Evolutionary conservation across 257 asterid genomes (phyloP), one percentile per base, ranked within the genome.

Genomic region (Ophiorrhiza pumila): DNA sequence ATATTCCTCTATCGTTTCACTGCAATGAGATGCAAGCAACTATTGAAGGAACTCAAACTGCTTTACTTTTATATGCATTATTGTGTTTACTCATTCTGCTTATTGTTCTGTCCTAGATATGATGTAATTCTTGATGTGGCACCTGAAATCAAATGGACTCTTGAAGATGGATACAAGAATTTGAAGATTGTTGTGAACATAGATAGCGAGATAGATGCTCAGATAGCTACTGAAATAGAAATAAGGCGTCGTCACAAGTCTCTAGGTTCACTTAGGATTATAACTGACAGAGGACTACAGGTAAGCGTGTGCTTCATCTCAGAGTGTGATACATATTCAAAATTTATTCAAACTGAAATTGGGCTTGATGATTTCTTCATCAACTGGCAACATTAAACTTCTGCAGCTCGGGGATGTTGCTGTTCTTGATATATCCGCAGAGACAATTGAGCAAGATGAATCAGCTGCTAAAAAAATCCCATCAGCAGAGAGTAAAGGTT

Each of bases 401-500:
- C 66, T 77, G 46, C 84, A 94, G 97, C 74, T 90, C 12, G 97
- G 99, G 22, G 99, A 94, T 88, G 99, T 94, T 39, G 95, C 97
- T 10, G 81, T 91, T 74, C 89, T 94, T 73, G 98, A 94, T 84
- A 79, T 94, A 84, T 91, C 99, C 55, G 97, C 99, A 39, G 76
- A 81, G 41, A 91, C 95, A 25, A 84, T 94, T 41, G 97, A 86
- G 84, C 81, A 85, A 80, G 97, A 87, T 73, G 95, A 85, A 81
- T 83, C 95, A 50, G 79, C 81, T 68, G 83, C 84, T 47, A 81
- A 85, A 85, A 82, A 57, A 46, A 88, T 91, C 74, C 98, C 98
- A 74, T 93, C 99, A 76, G 99, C 97, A 13, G 99, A 91, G 95
- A 91, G 95, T 75, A 91, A 87, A 91, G 98, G 98, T 91, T 39